A percentile compares a stretch with the other conserved stretches of the same genome.
Conservation (phyloP, 495 filamentous ascomycete genomes). For the Penicillium antarcticum region DNA sequence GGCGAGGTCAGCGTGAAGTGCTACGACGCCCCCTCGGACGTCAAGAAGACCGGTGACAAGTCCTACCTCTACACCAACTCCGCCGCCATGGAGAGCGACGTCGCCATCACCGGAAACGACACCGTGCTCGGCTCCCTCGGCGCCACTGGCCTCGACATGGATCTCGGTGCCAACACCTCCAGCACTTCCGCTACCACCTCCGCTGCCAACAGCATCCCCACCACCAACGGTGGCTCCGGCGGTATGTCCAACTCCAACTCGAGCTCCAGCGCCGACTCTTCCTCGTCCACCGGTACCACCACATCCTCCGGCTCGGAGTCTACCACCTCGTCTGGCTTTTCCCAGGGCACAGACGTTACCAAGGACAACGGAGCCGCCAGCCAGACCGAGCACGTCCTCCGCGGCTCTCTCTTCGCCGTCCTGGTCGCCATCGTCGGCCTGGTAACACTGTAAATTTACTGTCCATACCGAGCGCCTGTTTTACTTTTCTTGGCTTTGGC, state of each 20-base stretch:
- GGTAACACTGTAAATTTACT: slow-evolving; percentile 46
- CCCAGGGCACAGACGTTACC: slow-evolving; percentile 19
- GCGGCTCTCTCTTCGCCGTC: slow-evolving; percentile 55
- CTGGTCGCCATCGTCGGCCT: slow-evolving; percentile 53
- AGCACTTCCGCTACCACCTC: slow-evolving; percentile 15
- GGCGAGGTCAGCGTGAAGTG: slow-evolving; percentile 76
- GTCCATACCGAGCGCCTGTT: neutral
- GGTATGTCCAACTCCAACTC: slow-evolving; percentile 18
- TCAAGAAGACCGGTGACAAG: slow-evolving; percentile 54
- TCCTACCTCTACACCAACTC: slow-evolving; percentile 73
- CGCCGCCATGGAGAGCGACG: slow-evolving; percentile 66
- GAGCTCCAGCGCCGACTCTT: slow-evolving; percentile 19
- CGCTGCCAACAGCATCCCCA: slow-evolving; percentile 32
- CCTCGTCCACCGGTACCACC: slow-evolving; percentile 5
- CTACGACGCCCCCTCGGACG: slow-evolving; percentile 68
- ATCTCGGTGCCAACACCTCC: slow-evolving; percentile 29
- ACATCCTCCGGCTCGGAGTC: slow-evolving; percentile 12
- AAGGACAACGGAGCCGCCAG: slow-evolving; percentile 32
- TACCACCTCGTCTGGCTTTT: slow-evolving; percentile 20
- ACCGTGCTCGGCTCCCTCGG: slow-evolving; percentile 78
- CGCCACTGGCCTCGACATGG: slow-evolving; percentile 73
- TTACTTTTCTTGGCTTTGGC: slow-evolving; percentile 6
- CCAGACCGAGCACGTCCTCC: slow-evolving; percentile 42
- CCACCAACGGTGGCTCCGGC: slow-evolving; percentile 32
- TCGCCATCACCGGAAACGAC: slow-evolving; percentile 68